Evolutionary conservation across 2,329 filamentous ascomycete genomes (phyloP).

Genomic region (Didymella sp.): DNA sequence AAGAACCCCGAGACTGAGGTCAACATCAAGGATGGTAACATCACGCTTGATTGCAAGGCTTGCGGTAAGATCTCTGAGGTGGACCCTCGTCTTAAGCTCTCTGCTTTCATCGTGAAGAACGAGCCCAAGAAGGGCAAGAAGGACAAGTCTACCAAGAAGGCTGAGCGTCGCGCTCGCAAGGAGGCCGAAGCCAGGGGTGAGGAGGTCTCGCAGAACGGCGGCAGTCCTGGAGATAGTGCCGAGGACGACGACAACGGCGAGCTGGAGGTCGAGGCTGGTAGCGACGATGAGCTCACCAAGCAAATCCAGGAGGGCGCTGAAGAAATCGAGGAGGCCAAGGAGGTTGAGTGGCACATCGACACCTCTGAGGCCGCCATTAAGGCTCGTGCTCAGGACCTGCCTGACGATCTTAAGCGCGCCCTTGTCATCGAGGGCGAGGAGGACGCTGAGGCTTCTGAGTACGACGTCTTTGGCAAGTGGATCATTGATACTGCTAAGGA

Average conservation of each 20-base stretch:
- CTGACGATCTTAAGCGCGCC: conserved; percentile 92
- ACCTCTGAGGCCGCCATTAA: conserved; percentile 95
- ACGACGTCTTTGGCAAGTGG: conserved; percentile 94
- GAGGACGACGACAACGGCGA: conserved; percentile 72
- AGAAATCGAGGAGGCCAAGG: conserved; percentile 79
- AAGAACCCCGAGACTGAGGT: conserved; percentile 99
- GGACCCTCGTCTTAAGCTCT: conserved; percentile 92
- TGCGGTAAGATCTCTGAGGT: conserved; percentile 93
- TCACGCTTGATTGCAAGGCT: conserved; percentile 96
- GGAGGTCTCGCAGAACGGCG: conserved; percentile 61
- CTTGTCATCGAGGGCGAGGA: conserved; percentile 84
- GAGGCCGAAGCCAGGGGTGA: conserved; percentile 66
- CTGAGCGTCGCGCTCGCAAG: conserved; percentile 83
- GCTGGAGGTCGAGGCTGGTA: conserved; percentile 72
- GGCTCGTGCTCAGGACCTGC: conserved; percentile 89
- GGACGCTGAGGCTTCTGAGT: conserved; percentile 81
- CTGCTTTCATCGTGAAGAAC: conserved; percentile 96
- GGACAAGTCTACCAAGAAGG: conserved; percentile 94
- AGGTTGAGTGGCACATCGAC: conserved; percentile 95
- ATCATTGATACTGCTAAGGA: conserved; percentile 77
- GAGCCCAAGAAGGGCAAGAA: conserved; percentile 93
- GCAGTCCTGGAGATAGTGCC: conserved; percentile 71
- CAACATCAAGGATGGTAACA: conserved; percentile 90
- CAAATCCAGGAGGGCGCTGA: conserved; percentile 71
- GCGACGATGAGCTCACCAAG: conserved; percentile 90